Evolutionary conservation across 768 basidiomycete species (phyloP).

Genomic region (Mycena albidolilacea): DNA sequence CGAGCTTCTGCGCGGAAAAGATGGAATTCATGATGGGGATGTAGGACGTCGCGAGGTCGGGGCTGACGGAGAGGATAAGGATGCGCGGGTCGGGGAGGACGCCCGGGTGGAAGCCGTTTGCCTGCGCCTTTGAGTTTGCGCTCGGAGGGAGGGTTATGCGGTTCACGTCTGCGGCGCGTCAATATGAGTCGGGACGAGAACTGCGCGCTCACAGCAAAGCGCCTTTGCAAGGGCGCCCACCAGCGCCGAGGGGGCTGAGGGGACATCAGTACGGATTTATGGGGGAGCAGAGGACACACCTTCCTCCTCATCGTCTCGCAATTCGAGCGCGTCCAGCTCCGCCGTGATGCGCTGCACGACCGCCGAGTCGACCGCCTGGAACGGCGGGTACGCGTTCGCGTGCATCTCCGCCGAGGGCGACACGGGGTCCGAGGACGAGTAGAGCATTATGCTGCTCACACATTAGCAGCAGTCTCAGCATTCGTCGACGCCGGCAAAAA

Average conservation of each 20-base stretch:
- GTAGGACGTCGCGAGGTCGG: constrained; percentile 90
- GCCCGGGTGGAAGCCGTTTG: constrained; percentile 48
- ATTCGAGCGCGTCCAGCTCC: constrained; percentile 69
- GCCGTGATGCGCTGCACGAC: constrained; percentile 73
- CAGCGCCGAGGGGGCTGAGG: constrained; percentile 73
- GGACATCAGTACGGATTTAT: constrained; percentile 13
- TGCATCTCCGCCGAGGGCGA: constrained; percentile 50
- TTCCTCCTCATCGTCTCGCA: constrained; percentile 62
- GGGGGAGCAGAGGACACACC: constrained; percentile 47
- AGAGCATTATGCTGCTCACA: constrained; percentile 76
- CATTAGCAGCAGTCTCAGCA: neutral
- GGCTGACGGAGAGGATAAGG: constrained; percentile 90
- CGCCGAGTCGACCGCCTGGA: constrained; percentile 80
- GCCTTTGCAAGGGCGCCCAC: constrained; percentile 95
- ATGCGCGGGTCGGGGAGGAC: constrained; percentile 57
- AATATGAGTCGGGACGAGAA: constrained; percentile 35
- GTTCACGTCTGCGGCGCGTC: constrained; percentile 55
- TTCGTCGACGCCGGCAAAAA: too few relatives aligned
- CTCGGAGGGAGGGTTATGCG: constrained; percentile 51
- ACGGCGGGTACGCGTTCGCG: constrained; percentile 88
- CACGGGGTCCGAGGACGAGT: constrained; percentile 71
- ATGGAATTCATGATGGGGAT: constrained; percentile 99
- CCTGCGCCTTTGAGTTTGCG: constrained; percentile 47
- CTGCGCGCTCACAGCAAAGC: constrained; percentile 78
- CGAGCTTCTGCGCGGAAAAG: constrained; percentile 98